Evolutionary conservation across 2,329 filamentous ascomycete genomes (phyloP), one percentile per base, ranked within the genome.

Genomic region (Dactylellina drechsleri): DNA sequence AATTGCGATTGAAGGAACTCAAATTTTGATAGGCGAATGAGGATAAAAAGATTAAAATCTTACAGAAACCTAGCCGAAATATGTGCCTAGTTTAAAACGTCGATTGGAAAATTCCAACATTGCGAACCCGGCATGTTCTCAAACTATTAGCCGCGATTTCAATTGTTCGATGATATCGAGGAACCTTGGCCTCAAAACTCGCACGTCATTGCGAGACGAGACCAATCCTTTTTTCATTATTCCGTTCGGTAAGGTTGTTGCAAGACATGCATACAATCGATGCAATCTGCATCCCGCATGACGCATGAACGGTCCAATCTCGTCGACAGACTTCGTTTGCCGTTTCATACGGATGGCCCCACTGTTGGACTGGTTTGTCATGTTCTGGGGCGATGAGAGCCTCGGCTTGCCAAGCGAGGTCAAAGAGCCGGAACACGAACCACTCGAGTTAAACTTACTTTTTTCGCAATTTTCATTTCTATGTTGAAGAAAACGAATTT

Each of bases 391-490:
- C 18, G 43, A 31, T 16, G 43, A 31, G 36, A 20, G 20, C 50
- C 47, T 45, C 28, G 60, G 31, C 26, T 36, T 26, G 56, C 66
- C 66, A 68, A 68, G 66, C 23, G 23, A 43, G 23, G 52, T 49
- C 41, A 62, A 57, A 54, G 58, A 36, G 49, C 47, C 41, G 50
- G 57, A 26, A 15, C 15, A 47, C 15, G 53, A 45, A 18, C 45
- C 60, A 36, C 43, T 18, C 43, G 58, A 67, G 2, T 23, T 23
- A 23, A 74, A 57, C 67, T 74, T 62, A 62, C 16, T 74, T 74
- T 74, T 74, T 74, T 74, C 70, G 70, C 70, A 74, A 74, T 74
- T 74, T 74, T 74, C 31, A 15, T 45, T 61, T 54, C 36, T 20
- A 5, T 20, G 16, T 47, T 8, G 20, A 20, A 28, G 18, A 28